These are phyloP conservation scores for Rhizopogon vesiculosus DNA, from an alignment of 768 basidiomycete genomes.

Conservation along the genomic window DNA sequence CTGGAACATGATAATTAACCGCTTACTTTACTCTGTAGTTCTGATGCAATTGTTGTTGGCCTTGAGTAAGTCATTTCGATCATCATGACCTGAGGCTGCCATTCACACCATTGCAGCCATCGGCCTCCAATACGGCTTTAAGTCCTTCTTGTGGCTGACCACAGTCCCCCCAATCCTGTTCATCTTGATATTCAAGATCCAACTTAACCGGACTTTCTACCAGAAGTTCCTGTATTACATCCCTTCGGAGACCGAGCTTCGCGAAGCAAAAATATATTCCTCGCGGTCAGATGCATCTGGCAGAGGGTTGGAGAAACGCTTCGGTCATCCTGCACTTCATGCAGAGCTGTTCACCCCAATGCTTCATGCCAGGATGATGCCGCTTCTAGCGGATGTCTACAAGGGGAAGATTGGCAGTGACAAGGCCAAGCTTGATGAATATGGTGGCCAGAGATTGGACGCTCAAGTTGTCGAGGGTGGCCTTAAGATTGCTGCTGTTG, in stretches of 20 bases:
- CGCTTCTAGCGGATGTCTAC: constrained; percentile 70
- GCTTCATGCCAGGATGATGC: constrained; percentile 85
- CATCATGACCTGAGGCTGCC: not conserved
- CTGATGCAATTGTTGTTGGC: constrained; percentile 88
- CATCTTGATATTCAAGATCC: constrained; percentile 78
- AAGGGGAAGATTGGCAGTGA: constrained; percentile 62
- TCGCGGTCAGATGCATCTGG: constrained; percentile 68
- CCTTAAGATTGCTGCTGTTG: constrained; percentile 77
- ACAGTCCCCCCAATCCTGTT: constrained; percentile 85
- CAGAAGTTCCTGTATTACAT: constrained; percentile 74
- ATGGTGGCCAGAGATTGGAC: constrained; percentile 73
- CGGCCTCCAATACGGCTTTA: constrained; percentile 74
- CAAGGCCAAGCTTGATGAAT: constrained; percentile 67
- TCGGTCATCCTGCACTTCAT: constrained; percentile 91
- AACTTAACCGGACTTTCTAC: constrained; percentile 66
- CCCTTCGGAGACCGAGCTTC: constrained; percentile 78
- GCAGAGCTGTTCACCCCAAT: constrained; percentile 84
- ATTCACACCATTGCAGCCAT: constrained; percentile 51
- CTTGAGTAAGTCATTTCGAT: constrained; percentile 58
- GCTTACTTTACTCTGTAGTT: constrained; percentile 70
- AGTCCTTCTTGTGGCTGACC: constrained; percentile 73
- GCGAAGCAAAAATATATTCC: constrained; percentile 69
- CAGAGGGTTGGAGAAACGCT: constrained; percentile 81
- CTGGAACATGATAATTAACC: constrained; percentile 93
- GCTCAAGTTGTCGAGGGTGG: constrained; percentile 74